These are phyloP conservation scores for Domatiomyces globalis DNA, from an alignment of 2,329 filamentous ascomycete species.

Conservation along the genomic window DNA sequence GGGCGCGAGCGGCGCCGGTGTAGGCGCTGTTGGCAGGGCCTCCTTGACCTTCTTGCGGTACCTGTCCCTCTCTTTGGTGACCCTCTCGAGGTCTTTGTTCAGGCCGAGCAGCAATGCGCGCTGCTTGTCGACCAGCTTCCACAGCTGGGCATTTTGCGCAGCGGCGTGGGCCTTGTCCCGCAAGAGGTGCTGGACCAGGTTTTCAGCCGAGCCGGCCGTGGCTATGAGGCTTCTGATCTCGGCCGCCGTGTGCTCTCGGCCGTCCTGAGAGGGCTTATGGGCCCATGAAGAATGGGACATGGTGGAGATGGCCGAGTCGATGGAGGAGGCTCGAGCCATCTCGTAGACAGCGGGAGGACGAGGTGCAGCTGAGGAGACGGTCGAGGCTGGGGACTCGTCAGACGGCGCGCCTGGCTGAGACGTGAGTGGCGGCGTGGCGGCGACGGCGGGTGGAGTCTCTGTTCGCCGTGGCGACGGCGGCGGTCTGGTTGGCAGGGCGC, in stretches of 20 bases:
- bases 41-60: constrained; percentile 88
- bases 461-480: background rate
- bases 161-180: constrained; percentile 83
- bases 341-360: background rate
- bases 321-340: constrained; percentile 64
- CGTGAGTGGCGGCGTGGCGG: too few species aligned
- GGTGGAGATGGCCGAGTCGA: constrained; percentile 81
- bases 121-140: constrained; percentile 94
- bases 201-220: constrained; percentile 76
- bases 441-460: background rate
- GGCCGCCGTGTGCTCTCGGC: constrained; percentile 43
- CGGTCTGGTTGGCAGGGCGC: too few species aligned
- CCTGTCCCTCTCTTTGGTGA: constrained; percentile 84
- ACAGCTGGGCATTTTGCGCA: constrained; percentile 82
- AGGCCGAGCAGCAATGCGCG: constrained; percentile 82
- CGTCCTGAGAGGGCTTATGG: constrained; percentile 43
- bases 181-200: constrained; percentile 71
- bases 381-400: constrained; percentile 1
- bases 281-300: constrained; percentile 43
- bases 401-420: background rate
- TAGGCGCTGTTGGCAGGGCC: constrained; percentile 24
- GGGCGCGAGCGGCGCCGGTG: background rate
- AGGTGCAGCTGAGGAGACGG: background rate
- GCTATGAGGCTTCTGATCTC: constrained; percentile 70
- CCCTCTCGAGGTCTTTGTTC: constrained; percentile 84